phyloP scores from a whole-genome alignment of 805 yeast species.

The Pichia paraexigua region DNA sequence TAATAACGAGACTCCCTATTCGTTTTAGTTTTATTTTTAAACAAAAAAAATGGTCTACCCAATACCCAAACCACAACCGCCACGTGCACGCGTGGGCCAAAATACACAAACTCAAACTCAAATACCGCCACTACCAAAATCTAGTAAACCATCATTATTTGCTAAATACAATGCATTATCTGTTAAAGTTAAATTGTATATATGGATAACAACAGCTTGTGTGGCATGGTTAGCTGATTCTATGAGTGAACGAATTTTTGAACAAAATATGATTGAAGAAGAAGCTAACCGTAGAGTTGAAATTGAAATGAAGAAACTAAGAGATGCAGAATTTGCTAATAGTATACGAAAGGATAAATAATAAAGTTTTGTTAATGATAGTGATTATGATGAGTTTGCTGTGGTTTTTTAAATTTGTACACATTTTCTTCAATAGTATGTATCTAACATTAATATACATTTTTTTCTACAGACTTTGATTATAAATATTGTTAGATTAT shows the following conservation, averaged over 20 bases:
- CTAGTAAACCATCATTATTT: background rate
- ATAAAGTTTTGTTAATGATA: background rate
- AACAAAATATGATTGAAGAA: conserved; percentile 25
- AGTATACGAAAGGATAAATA: background rate
- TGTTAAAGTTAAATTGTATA: conserved; percentile 23
- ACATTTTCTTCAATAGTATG: no score
- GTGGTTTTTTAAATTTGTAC: no score
- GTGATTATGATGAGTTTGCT: background rate
- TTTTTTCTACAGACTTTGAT: no score
- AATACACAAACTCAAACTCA: background rate
- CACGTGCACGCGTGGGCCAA: background rate
- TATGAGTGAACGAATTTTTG: conserved; percentile 21
- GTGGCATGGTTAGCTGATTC: conserved; percentile 27
- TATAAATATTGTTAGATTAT: no score
- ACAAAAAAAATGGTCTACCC: background rate
- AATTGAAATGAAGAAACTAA: conserved; percentile 15
- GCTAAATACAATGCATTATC: conserved; percentile 21
- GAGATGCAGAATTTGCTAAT: conserved; percentile 2
- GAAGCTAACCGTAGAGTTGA: conserved; percentile 28
- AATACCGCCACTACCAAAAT: background rate
- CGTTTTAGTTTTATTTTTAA: no score
- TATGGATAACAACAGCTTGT: conserved; percentile 26
- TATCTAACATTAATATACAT: no score
- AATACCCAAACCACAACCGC: conserved; percentile 1
- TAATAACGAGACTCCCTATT: no score